phyloP scores from a whole-genome alignment of 257 asterid species.

The Solanum pennellii region DNA sequence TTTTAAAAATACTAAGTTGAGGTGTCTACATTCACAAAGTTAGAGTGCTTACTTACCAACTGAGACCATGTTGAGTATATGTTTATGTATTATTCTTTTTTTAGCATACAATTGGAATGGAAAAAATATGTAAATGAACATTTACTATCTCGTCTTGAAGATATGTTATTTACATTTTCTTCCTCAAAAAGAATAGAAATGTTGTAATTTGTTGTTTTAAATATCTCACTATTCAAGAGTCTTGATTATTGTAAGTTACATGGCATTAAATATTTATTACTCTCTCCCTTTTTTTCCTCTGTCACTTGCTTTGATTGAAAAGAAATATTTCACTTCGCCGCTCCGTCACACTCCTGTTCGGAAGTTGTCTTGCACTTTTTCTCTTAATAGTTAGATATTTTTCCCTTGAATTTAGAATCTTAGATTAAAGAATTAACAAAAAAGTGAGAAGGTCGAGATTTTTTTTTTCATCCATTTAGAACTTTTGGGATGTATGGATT shows the following conservation, averaged over 20 bases:
- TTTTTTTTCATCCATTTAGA: neutral
- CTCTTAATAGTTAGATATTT: neutral
- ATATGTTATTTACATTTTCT: neutral
- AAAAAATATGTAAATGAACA: no score
- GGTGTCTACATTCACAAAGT: neutral
- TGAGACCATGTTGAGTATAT: neutral
- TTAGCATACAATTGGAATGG: neutral
- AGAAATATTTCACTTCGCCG: neutral
- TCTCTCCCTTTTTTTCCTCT: neutral
- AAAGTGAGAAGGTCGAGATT: neutral
- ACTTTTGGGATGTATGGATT: neutral
- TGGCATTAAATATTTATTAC: neutral
- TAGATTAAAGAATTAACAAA: neutral
- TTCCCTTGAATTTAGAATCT: neutral
- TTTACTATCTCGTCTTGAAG: neutral
- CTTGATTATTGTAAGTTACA: neutral
- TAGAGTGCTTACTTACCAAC: neutral
- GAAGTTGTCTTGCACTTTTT: neutral
- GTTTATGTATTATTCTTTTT: neutral
- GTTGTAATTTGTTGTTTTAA: neutral
- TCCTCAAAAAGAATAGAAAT: neutral
- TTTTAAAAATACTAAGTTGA: no score
- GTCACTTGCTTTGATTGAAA: neutral
- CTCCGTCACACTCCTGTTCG: neutral
- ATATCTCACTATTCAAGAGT: neutral